phyloP scores from a whole-genome alignment of 768 basidiomycete genomes.

The Russula foetens region DNA sequence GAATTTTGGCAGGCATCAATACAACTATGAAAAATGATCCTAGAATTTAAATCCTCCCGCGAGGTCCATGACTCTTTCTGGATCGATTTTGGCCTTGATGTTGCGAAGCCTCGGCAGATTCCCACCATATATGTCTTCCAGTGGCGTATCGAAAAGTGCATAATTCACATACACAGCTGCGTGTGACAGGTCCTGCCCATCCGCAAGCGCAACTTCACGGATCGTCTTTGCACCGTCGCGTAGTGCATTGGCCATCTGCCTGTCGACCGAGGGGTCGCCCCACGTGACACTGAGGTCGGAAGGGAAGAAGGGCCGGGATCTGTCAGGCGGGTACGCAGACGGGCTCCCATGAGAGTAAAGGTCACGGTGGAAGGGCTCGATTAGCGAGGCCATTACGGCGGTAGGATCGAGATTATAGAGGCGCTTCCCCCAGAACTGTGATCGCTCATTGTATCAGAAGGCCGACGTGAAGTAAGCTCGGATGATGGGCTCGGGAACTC shows the following conservation, averaged over 20 bases:
- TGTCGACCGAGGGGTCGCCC: slow-evolving; percentile 28
- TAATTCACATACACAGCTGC: slow-evolving; percentile 17
- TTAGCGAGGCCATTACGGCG: not conserved
- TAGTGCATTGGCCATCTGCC: slow-evolving; percentile 33
- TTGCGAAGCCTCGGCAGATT: slow-evolving; percentile 13
- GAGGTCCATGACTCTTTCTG: slow-evolving; percentile 20
- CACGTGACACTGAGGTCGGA: not conserved
- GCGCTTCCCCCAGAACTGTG: slow-evolving; percentile 3
- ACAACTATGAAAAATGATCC: no score
- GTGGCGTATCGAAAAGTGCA: slow-evolving; percentile 9
- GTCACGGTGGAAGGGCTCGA: slow-evolving; percentile 1
- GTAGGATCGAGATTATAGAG: not conserved
- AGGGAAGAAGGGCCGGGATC: slow-evolving; percentile 5
- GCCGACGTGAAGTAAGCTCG: no score
- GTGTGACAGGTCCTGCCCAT: slow-evolving; percentile 16
- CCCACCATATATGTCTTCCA: slow-evolving; percentile 18
- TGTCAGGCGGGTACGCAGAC: no score
- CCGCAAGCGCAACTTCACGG: slow-evolving; percentile 12
- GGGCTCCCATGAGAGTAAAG: slow-evolving; percentile 7
- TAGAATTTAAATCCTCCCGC: slow-evolving; percentile 21
- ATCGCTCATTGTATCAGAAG: no score
- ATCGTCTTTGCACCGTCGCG: slow-evolving; percentile 2
- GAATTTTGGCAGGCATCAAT: no score
- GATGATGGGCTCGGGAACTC: no score
- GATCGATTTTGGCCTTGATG: slow-evolving; percentile 12